Base-by-base conservation (phyloP, 495 filamentous ascomycete genomes). In the Penicillium cosmopolitanum region DNA sequence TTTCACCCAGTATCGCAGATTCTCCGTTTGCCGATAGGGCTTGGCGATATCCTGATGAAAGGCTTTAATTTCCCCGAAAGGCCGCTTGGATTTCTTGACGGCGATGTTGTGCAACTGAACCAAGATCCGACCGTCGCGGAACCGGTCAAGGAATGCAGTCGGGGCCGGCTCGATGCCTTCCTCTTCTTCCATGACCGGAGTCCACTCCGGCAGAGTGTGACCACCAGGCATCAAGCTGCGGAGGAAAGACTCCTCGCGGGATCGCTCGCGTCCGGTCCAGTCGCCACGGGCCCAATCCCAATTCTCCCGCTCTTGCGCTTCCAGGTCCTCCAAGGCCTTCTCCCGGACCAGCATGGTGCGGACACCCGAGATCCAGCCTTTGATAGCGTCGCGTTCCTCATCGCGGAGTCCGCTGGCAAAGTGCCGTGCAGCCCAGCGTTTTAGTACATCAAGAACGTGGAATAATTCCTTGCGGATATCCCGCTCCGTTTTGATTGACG, bases 1-100 rank as follows among this genome's bases (percentile, higher is more conserved):
- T 75, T 98, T 98, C 70, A 91, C 82, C 94, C 95, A 98, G 79
- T 87, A 98, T 11, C 91, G 84, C 36, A 98, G 82, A 67, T 98
- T 98, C 53, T 98, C 96, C 0, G 93, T 92, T 54, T 86, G 85
- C 53, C 95, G 89, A 69, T 98, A 98, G 0, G 96, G 96, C 73
- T 98, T 98, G 36, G 85, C 87, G 9, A 93, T 92, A 69, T 98
- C 92, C 12, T 87, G 85, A 66, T 98, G 95, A 70, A 88, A 96
- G 1, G 79, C 80, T 35, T 89, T 90, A 72, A 98, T 98, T 53
- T 91, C 88, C n/a, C 92, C 93, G 71, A 98, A 98, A 10, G 87
- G 87, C 21, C 89, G 82, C 66, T 90, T 86, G 10, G 93, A 97
- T 69, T 92, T 88, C 59, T 85, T 86, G 10, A 98, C 87, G 0